A percentile compares a stretch with the other conserved stretches of the same genome.
Conservation (phyloP, 495 filamentous ascomycete species). For the Xylaria intraflava region DNA sequence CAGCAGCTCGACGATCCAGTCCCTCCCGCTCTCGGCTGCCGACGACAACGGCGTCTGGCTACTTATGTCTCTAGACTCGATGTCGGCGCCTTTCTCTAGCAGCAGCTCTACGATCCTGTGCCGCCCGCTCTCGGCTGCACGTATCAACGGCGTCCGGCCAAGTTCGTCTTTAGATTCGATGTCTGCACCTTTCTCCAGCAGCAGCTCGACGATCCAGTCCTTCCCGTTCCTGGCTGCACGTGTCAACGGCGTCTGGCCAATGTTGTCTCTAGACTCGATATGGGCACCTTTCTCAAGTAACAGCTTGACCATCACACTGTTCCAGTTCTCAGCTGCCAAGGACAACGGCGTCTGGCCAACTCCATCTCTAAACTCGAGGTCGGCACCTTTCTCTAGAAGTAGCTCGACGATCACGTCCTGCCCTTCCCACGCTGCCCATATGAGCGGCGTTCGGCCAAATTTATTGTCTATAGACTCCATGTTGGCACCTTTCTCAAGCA, state of each 20-base stretch:
- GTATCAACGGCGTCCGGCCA: constrained; percentile 3
- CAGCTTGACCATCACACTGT: background rate
- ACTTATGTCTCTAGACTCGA: constrained; percentile 12
- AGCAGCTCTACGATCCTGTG: background rate
- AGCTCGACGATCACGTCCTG: background rate
- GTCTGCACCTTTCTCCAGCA: background rate
- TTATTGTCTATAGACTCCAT: background rate
- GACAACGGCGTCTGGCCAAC: background rate
- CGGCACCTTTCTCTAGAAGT: background rate
- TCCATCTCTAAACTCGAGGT: constrained; percentile 11
- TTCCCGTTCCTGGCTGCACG: background rate
- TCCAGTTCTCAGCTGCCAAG: background rate
- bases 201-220: background rate
- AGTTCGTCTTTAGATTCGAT: background rate
- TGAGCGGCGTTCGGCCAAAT: constrained; percentile 1
- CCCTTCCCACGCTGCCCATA: background rate
- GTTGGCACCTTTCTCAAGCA: background rate
- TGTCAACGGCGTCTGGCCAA: background rate
- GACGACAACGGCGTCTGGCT: background rate
- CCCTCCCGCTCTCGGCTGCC: background rate
- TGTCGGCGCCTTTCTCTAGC: background rate
- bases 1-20: background rate
- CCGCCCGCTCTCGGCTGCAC: background rate
- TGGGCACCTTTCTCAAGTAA: background rate
- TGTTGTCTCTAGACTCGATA: constrained; percentile 10